Percentiles rank a stretch among this genome's conserved stretches.
These are phyloP conservation scores for Claviceps lovelessii DNA, from an alignment of 2,329 filamentous ascomycete genomes.

Conservation along the genomic window DNA sequence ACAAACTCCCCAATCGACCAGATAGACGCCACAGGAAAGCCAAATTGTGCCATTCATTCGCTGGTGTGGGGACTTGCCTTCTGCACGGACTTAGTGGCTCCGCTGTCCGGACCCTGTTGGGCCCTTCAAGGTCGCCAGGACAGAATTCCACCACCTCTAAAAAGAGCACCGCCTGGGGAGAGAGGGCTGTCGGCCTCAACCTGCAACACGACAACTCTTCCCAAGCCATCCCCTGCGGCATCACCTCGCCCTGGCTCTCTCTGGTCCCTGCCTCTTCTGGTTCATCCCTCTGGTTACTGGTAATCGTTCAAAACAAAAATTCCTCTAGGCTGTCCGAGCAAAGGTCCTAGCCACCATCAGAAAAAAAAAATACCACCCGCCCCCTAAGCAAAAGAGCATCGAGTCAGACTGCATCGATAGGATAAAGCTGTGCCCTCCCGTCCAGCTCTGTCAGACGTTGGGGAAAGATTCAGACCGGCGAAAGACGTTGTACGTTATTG, in stretches of 20 bases:
- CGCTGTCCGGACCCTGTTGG: background rate
- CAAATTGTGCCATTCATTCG: background rate
- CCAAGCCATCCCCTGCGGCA: constrained; percentile 13
- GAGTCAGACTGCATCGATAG: background rate
- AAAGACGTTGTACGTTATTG: background rate
- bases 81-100: background rate
- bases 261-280: constrained; percentile 24
- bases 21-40: background rate
- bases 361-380: constrained; percentile 2
- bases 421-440: background rate
- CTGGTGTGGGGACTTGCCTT: background rate
- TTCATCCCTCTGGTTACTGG: constrained; percentile 27
- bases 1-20: background rate
- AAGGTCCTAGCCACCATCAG: constrained; percentile 25
- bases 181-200: constrained; percentile 23
- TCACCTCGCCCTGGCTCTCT: constrained; percentile 8
- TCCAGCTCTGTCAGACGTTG: background rate
- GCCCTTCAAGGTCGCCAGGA: constrained; percentile 10
- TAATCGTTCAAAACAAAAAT: constrained; percentile 13
- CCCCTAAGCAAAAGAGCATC: background rate
- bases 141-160: constrained; percentile 4
- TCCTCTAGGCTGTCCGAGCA: constrained; percentile 19
- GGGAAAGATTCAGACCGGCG: background rate
- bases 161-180: background rate
- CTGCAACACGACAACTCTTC: constrained; percentile 12